phyloP scores from a whole-genome alignment of 2,329 filamentous ascomycete genomes.

The Claviceps paspali region DNA sequence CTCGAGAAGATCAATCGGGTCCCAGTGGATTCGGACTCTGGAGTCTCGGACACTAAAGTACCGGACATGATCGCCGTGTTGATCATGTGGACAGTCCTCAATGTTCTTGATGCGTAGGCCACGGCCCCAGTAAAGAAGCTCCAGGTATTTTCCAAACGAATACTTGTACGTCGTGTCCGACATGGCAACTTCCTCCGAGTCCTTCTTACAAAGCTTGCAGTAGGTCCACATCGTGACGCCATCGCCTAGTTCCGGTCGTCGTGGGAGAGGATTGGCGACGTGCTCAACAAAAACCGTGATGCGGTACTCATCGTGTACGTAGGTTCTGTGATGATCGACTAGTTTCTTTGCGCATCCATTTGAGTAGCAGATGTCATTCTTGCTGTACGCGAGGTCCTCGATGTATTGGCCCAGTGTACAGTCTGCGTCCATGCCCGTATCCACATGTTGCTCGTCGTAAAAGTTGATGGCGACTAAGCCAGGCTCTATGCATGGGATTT shows the following conservation, averaged over 20 bases:
- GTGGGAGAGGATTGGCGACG: constrained; percentile 26
- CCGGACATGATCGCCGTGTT: constrained; percentile 80
- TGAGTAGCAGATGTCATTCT: constrained; percentile 61
- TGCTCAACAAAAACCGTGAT: constrained; percentile 77
- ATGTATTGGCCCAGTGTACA: constrained; percentile 92
- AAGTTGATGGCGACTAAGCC: constrained; percentile 82
- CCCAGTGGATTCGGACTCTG: constrained; percentile 79
- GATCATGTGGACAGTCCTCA: constrained; percentile 69
- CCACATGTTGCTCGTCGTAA: constrained; percentile 81
- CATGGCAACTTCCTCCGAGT: constrained; percentile 82
- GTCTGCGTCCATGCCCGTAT: constrained; percentile 59
- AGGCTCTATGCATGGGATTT: constrained; percentile 83
- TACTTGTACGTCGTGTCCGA: constrained; percentile 94
- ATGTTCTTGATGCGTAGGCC: constrained; percentile 60
- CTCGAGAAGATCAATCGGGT: constrained; percentile 82
- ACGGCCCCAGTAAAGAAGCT: constrained; percentile 89
- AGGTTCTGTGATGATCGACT: constrained; percentile 87
- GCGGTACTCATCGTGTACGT: constrained; percentile 90
- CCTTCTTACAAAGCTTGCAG: constrained; percentile 81
- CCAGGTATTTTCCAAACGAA: constrained; percentile 96
- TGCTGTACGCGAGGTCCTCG: constrained; percentile 69
- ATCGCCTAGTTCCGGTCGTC: constrained; percentile 27
- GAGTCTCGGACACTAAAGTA: constrained; percentile 85
- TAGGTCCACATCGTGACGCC: constrained; percentile 96
- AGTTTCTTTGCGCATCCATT: constrained; percentile 80